phyloP scores from a whole-genome alignment of 768 basidiomycete genomes.

The Boletus pseudopeckii region DNA sequence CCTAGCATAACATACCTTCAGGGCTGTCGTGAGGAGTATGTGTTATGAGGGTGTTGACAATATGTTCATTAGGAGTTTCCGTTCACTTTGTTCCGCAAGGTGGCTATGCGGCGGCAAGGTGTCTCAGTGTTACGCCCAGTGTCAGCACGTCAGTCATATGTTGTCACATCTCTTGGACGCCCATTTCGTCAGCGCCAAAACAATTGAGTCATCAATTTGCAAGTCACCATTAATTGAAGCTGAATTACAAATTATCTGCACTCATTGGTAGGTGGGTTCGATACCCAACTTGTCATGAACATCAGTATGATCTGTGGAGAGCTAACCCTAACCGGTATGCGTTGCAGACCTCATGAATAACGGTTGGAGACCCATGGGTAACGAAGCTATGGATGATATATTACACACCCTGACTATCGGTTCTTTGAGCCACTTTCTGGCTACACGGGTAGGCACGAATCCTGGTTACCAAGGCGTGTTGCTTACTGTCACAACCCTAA shows the following conservation, averaged over 20 bases:
- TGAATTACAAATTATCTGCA: background rate
- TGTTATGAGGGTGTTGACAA: too few species aligned
- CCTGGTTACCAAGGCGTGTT: background rate
- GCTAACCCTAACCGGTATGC: background rate
- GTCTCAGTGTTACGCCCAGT: too few species aligned
- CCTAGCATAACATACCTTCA: too few species aligned
- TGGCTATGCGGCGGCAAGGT: background rate
- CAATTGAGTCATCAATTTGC: background rate
- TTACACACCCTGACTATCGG: background rate
- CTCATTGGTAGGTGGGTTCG: background rate
- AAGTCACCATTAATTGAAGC: background rate
- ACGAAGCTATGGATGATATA: constrained; percentile 2
- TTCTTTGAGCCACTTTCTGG: background rate
- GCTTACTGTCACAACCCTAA: background rate
- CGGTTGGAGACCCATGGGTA: constrained; percentile 2
- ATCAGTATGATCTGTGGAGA: background rate
- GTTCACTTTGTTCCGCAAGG: constrained; percentile 1
- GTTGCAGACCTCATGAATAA: background rate
- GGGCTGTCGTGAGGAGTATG: too few species aligned
- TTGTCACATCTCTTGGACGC: background rate
- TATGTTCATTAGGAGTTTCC: background rate
- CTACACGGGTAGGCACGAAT: background rate
- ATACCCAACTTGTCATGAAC: too few species aligned
- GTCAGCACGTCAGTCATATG: background rate
- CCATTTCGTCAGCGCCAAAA: background rate